Evolutionary conservation across 1,284 basidiomycete genomes (phyloP).

Genomic region (Ganoderma multipileum): DNA sequence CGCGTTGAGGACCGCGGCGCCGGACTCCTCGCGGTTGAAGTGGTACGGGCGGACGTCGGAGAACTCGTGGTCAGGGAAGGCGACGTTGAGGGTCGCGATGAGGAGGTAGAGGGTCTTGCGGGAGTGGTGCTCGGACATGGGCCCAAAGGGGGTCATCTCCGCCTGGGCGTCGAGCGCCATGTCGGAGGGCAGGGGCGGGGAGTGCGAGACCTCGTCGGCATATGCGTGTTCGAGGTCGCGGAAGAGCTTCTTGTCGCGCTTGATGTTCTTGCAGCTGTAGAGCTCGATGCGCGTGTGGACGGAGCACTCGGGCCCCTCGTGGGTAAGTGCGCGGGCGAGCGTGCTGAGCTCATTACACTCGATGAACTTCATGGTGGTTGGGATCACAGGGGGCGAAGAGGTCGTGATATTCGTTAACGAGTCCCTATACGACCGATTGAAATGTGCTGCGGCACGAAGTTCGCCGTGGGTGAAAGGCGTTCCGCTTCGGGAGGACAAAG

Average conservation of each 20-base stretch:
- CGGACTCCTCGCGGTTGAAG: slow-evolving; percentile 86
- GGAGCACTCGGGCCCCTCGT: slow-evolving; percentile 88
- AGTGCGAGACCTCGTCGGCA: slow-evolving; percentile 76
- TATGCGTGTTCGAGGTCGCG: slow-evolving; percentile 90
- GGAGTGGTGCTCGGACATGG: slow-evolving; percentile 76
- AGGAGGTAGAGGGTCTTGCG: slow-evolving; percentile 93
- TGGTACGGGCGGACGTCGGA: slow-evolving; percentile 91
- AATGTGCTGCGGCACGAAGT: slow-evolving; percentile 13
- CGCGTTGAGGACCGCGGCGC: slow-evolving; percentile 79
- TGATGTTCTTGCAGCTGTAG: slow-evolving; percentile 98
- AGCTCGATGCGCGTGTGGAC: slow-evolving; percentile 96
- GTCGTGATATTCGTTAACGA: slow-evolving; percentile 1
- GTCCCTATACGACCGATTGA: background rate
- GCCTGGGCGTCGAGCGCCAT: slow-evolving; percentile 69
- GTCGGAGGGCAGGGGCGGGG: slow-evolving; percentile 74
- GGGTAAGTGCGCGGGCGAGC: slow-evolving; percentile 84
- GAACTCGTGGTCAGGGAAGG: slow-evolving; percentile 98
- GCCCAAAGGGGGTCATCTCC: slow-evolving; percentile 81
- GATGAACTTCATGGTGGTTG: slow-evolving; percentile 84
- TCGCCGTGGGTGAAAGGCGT: background rate
- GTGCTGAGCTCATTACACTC: slow-evolving; percentile 83
- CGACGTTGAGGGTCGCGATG: slow-evolving; percentile 95
- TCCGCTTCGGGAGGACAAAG: slow-evolving; percentile 7
- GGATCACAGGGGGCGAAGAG: background rate
- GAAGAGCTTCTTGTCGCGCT: slow-evolving; percentile 96